phyloP scores from a whole-genome alignment of 305 asterid genomes.

The Fraxinus ornus region DNA sequence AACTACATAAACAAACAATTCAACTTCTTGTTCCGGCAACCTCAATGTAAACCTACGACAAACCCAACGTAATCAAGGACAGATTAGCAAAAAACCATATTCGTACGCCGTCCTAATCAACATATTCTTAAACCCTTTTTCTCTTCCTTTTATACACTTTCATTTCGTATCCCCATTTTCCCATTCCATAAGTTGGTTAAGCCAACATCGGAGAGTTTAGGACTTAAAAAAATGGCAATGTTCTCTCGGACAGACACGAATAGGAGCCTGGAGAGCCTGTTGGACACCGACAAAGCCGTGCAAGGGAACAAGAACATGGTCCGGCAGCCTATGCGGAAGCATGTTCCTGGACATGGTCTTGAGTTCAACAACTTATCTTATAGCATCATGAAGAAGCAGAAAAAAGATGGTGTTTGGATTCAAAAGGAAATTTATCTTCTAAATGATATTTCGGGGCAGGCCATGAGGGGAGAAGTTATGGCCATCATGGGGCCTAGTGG shows the following conservation, averaged over 20 bases:
- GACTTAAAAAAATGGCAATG: conserved; percentile 34
- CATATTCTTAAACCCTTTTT: background rate
- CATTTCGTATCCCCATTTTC: conserved; percentile 3
- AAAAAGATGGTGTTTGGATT: conserved; percentile 76
- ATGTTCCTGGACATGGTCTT: conserved; percentile 72
- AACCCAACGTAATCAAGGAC: conserved; percentile 29
- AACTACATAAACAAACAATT: conserved; percentile 23
- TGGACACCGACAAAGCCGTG: conserved; percentile 53
- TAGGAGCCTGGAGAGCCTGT: conserved; percentile 55
- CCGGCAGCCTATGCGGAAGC: conserved; percentile 45
- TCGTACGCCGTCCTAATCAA: conserved; percentile 20
- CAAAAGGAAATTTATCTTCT: conserved; percentile 70
- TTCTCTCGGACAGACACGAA: conserved; percentile 32
- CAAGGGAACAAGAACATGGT: conserved; percentile 28
- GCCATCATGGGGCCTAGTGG: conserved; percentile 96
- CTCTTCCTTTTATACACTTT: conserved; percentile 29
- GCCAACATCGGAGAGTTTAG: background rate
- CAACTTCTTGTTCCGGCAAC: conserved; percentile 33
- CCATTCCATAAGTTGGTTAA: conserved; percentile 6
- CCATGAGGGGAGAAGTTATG: conserved; percentile 71
- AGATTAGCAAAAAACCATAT: background rate
- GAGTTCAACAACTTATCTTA: conserved; percentile 73
- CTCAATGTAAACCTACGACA: conserved; percentile 40
- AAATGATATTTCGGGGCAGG: conserved; percentile 81
- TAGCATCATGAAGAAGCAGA: conserved; percentile 57